Conservation (phyloP, 805 yeast species). For the Wilhelminamyces savonicus region DNA sequence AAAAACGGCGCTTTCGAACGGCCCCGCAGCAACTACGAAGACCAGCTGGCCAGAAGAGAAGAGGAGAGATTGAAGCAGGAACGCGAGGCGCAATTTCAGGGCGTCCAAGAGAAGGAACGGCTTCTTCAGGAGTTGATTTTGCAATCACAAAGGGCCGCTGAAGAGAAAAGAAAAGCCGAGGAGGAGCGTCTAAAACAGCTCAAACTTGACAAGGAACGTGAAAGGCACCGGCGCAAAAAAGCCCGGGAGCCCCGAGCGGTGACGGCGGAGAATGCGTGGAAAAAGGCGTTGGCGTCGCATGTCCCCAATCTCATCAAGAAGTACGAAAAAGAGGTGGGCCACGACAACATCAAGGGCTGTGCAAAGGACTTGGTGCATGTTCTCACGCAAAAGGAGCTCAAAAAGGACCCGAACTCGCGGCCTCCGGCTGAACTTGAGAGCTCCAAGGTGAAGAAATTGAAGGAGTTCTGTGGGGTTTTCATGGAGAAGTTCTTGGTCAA, state of each 20-base stretch:
- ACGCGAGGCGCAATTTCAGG: conserved; percentile 26
- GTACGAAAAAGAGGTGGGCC: conserved; percentile 61
- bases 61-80: conserved; percentile 27
- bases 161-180: conserved; percentile 22
- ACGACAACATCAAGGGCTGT: conserved; percentile 67
- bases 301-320: conserved; percentile 76
- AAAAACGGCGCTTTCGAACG: not conserved
- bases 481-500: conserved; percentile 61
- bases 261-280: conserved; percentile 26
- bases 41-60: conserved; percentile 22
- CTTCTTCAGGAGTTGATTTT: conserved; percentile 29
- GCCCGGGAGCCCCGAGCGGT: conserved; percentile 6
- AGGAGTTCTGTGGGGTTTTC: conserved; percentile 52
- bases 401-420: conserved; percentile 30
- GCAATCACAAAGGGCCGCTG: conserved; percentile 23
- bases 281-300: conserved; percentile 53
- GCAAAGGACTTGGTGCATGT: conserved; percentile 71
- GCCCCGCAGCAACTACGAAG: conserved; percentile 8
- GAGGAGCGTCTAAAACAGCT: conserved; percentile 15
- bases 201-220: conserved; percentile 12
- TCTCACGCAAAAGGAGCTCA: conserved; percentile 63
- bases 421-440: conserved; percentile 54
- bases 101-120: conserved; percentile 28
- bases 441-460: conserved; percentile 66
- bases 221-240: conserved; percentile 4